Percentiles rank a stretch among this genome's conserved stretches.
phyloP scores from a whole-genome alignment of 2,329 filamentous ascomycete genomes.

The Mollisiaceae sp. region DNA sequence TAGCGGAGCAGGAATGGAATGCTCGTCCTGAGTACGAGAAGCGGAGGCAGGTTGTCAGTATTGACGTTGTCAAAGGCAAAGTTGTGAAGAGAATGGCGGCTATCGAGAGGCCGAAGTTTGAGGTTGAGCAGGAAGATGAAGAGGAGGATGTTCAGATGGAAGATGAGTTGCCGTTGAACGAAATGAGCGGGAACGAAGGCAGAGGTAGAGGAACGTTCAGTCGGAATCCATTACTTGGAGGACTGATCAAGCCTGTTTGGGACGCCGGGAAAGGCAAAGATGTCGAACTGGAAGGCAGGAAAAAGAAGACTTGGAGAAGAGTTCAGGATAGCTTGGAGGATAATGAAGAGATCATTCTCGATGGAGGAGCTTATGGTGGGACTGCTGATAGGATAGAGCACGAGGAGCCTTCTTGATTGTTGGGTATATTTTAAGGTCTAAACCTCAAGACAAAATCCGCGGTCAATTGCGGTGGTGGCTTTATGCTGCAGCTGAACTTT shows the following conservation, averaged over 20 bases:
- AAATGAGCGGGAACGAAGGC: slow-evolving; percentile 28
- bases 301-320: slow-evolving; percentile 45
- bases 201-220: slow-evolving; percentile 41
- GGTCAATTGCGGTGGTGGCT: too few relatives aligned
- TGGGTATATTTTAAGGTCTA: background rate
- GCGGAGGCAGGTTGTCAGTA: slow-evolving; percentile 68
- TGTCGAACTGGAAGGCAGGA: slow-evolving; percentile 31
- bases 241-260: slow-evolving; percentile 44
- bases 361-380: slow-evolving; percentile 45
- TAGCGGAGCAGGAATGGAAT: slow-evolving; percentile 72
- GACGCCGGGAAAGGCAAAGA: slow-evolving; percentile 40
- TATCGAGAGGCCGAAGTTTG: slow-evolving; percentile 35
- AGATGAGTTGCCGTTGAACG: slow-evolving; percentile 25
- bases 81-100: slow-evolving; percentile 48
- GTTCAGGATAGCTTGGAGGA: slow-evolving; percentile 49
- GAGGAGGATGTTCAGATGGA: slow-evolving; percentile 39
- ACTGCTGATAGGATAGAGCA: slow-evolving; percentile 28
- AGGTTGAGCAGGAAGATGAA: slow-evolving; percentile 32
- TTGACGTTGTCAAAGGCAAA: slow-evolving; percentile 69
- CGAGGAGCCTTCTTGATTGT: slow-evolving; percentile 35
- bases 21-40: slow-evolving; percentile 74
- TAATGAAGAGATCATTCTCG: slow-evolving; percentile 48
- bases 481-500: too few relatives aligned
- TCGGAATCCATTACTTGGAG: slow-evolving; percentile 43
- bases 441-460: too few relatives aligned